Evolutionary conservation across 208 protist genomes (phyloP).

Genomic region (Trypanosoma caninum): DNA sequence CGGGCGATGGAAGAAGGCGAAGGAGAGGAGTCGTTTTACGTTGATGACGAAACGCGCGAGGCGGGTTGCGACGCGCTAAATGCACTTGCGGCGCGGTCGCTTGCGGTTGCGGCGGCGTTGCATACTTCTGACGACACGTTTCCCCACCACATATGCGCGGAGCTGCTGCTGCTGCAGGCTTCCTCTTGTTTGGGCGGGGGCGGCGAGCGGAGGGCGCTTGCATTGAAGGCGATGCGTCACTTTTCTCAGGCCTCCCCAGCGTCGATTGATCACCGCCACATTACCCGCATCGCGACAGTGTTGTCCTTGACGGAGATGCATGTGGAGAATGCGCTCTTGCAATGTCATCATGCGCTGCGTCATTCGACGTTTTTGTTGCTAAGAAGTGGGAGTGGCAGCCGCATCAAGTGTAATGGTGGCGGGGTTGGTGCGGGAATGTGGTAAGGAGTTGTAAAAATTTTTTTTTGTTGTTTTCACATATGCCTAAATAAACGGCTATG

Average conservation of each 20-base stretch:
- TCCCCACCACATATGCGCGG: slow-evolving; percentile 27
- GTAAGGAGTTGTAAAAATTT: background rate
- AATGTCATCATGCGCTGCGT: slow-evolving; percentile 44
- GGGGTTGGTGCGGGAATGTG: background rate
- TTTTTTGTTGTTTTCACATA: background rate
- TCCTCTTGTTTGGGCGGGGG: background rate
- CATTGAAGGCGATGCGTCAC: slow-evolving; percentile 48
- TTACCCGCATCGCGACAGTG: slow-evolving; percentile 26
- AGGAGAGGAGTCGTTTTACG: slow-evolving; percentile 26
- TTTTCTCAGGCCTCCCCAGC: slow-evolving; percentile 33
- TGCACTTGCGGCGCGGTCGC: slow-evolving; percentile 10
- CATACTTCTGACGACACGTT: slow-evolving; percentile 24
- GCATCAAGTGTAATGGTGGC: background rate
- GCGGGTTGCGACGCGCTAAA: slow-evolving; percentile 11
- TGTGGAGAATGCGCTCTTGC: slow-evolving; percentile 43
- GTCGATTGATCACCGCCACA: slow-evolving; percentile 23
- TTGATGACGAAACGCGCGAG: slow-evolving; percentile 51
- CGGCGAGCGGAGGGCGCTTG: slow-evolving; percentile 25
- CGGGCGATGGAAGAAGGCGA: background rate
- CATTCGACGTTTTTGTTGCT: slow-evolving; percentile 26
- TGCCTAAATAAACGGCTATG: too few relatives aligned
- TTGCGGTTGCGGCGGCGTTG: slow-evolving; percentile 21
- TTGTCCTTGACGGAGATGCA: slow-evolving; percentile 54
- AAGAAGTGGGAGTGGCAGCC: too few relatives aligned
- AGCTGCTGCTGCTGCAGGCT: slow-evolving; percentile 48